A percentile compares a stretch with the other conserved stretches of the same genome.
phyloP scores from a whole-genome alignment of 768 basidiomycete genomes.

The Mycena latifolia region DNA sequence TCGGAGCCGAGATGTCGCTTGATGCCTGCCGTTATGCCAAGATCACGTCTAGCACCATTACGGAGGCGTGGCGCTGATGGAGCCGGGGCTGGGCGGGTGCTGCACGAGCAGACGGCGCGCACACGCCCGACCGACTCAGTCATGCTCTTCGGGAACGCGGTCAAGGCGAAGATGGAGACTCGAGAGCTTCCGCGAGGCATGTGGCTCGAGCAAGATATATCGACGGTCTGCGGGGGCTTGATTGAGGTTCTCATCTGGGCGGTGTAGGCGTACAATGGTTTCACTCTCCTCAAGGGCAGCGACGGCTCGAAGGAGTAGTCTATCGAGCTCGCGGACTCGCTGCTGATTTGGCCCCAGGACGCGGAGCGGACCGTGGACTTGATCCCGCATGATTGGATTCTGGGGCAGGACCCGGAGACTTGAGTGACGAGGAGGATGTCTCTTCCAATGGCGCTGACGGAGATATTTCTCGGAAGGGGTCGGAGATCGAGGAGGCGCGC shows the following conservation, averaged over 20 bases:
- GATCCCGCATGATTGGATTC: conserved; percentile 60
- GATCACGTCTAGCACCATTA: no score
- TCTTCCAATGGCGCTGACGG: conserved; percentile 56
- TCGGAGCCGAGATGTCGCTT: no score
- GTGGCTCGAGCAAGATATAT: conserved; percentile 63
- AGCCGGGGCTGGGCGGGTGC: conserved; percentile 37
- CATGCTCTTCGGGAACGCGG: conserved; percentile 60
- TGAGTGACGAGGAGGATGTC: conserved; percentile 44
- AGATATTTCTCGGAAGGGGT: conserved; percentile 55
- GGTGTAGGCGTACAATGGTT: conserved; percentile 54
- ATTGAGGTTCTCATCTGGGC: conserved; percentile 65
- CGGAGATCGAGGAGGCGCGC: conserved; percentile 51
- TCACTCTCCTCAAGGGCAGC: conserved; percentile 53
- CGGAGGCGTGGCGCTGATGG: conserved; percentile 42
- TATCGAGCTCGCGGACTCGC: conserved; percentile 52
- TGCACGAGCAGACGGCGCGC: conserved; percentile 60
- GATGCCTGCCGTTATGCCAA: no score
- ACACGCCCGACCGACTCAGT: conserved; percentile 51
- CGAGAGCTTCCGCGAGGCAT: conserved; percentile 63
- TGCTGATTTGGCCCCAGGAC: conserved; percentile 46
- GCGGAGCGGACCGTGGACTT: conserved; percentile 51
- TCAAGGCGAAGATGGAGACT: conserved; percentile 69
- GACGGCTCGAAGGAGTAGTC: conserved; percentile 52
- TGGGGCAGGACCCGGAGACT: conserved; percentile 50
- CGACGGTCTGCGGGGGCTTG: conserved; percentile 69